A percentile compares a stretch with the other conserved stretches of the same genome.
These are phyloP conservation scores for Mycena sanguinolenta DNA, from an alignment of 768 basidiomycete species.

Conservation along the genomic window DNA sequence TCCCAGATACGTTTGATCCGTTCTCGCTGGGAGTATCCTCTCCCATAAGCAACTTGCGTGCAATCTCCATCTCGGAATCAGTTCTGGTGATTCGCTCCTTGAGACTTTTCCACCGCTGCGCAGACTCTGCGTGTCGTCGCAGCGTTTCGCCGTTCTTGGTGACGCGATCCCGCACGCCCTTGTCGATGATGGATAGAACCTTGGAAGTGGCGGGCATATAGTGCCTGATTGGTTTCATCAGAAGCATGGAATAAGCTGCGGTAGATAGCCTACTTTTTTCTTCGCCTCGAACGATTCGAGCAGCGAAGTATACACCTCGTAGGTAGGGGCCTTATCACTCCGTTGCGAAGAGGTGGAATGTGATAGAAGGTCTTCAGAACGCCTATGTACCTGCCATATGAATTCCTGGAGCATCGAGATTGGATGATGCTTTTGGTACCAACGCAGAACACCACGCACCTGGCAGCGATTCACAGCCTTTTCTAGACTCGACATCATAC, in stretches of 20 bases:
- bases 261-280: conserved; percentile 76
- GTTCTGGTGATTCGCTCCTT: conserved; percentile 85
- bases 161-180: conserved; percentile 91
- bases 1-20: conserved; percentile 77
- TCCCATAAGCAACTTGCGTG: conserved; percentile 69
- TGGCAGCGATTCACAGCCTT: conserved; percentile 93
- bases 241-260: conserved; percentile 18
- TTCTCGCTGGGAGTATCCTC: conserved; percentile 74
- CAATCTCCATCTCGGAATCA: conserved; percentile 84
- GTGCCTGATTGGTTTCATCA: conserved; percentile 66
- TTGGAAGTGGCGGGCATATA: conserved; percentile 95
- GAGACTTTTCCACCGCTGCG: conserved; percentile 85
- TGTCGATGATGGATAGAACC: conserved; percentile 93
- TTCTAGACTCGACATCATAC: conserved; percentile 97
- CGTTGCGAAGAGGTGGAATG: conserved; percentile 57
- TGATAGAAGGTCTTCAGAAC: conserved; percentile 60
- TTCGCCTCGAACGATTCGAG: conserved; percentile 87
- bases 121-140: conserved; percentile 90
- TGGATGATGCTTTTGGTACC: conserved; percentile 22
- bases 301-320: conserved; percentile 76
- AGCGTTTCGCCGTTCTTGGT: conserved; percentile 98
- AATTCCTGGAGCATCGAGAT: conserved; percentile 70
- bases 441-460: conserved; percentile 57
- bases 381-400: conserved; percentile 84
- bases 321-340: conserved; percentile 65